Base-by-base conservation (phyloP, 192 early-diverging fungal species). In the Coemansia sp. region DNA sequence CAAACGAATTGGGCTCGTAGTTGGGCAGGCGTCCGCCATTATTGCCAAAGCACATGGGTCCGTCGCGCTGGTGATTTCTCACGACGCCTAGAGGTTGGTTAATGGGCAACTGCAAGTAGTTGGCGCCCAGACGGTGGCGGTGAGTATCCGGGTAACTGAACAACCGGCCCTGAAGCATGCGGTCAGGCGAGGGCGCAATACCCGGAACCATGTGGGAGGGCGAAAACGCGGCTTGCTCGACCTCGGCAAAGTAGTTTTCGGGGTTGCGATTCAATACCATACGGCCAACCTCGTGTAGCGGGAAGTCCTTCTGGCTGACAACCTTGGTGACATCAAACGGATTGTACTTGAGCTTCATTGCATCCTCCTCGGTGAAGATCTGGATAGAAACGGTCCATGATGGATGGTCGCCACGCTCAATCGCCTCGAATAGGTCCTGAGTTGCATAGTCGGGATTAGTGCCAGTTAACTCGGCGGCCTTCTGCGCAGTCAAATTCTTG, bases 71-170 rank as follows among this genome's bases (percentile, higher is more conserved):
- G 70, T 90, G 87, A 85, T 90, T 89, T 65, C 71, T 61, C 62
- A 87, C 79, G 40, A 80, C 81, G 43, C 52, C 64, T 66, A 78
- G 66, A 9, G 91, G 75, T 31, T 77, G 62, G 85, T 92, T 92
- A 80, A 91, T 88, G 44, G 91, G 91, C 64, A 92, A 78, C 79
- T 90, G 86, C 58, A 81, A 73, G 83, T 88, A 90, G 88, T 93
- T 93, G 85, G 89, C 69, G 46, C 90, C 87, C 61, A 90, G 73
- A 46, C 90, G 87, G 69, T 90, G 87, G 58, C 88, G 84, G 62
- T 91, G 90, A 33, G 90, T 89, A 79, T 92, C 91, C 39, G 85
- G 87, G 83, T 91, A 93, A 50, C 88, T 89, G 76, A 91, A 91
- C 72, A 91, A 79, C 63, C 92, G 89, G 40, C 90, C 89, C 70